Conservation (phyloP, 1,139 yeast species). For the Magnusiomyces ingens region DNA sequence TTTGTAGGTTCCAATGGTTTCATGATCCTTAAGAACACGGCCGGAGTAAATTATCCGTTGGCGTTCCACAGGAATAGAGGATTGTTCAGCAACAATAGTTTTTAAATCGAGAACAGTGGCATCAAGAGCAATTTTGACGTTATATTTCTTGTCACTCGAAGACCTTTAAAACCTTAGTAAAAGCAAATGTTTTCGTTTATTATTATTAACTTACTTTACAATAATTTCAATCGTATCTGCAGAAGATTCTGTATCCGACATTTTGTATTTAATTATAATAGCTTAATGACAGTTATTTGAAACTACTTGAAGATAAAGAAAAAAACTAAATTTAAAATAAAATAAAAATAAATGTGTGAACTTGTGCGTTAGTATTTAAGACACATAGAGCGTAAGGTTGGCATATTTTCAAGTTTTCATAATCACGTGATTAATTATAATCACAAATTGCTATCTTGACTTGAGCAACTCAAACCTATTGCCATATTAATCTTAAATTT, state of each 20-base stretch:
- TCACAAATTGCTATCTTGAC: too few relatives aligned
- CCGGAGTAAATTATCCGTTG: constrained; percentile 93
- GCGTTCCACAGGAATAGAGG: constrained; percentile 63
- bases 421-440: too few relatives aligned
- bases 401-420: too few relatives aligned
- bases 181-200: not conserved
- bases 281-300: too few relatives aligned
- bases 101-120: constrained; percentile 65
- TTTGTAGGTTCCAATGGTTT: constrained; percentile 67
- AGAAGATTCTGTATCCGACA: not conserved
- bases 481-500: too few relatives aligned
- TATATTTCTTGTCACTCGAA: constrained; percentile 75
- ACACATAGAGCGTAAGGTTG: too few relatives aligned
- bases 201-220: constrained; percentile 4
- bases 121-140: constrained; percentile 48
- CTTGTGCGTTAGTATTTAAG: too few relatives aligned
- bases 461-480: too few relatives aligned
- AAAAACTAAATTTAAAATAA: too few relatives aligned
- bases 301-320: too few relatives aligned
- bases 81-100: constrained; percentile 48
- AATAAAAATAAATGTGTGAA: too few relatives aligned
- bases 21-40: constrained; percentile 79
- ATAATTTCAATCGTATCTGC: constrained; percentile 5
- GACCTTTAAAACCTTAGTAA: constrained; percentile 26
- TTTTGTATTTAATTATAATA: not conserved